Base-by-base conservation (phyloP, 1,139 yeast species). In the Geotrichum citri-aurantii region DNA sequence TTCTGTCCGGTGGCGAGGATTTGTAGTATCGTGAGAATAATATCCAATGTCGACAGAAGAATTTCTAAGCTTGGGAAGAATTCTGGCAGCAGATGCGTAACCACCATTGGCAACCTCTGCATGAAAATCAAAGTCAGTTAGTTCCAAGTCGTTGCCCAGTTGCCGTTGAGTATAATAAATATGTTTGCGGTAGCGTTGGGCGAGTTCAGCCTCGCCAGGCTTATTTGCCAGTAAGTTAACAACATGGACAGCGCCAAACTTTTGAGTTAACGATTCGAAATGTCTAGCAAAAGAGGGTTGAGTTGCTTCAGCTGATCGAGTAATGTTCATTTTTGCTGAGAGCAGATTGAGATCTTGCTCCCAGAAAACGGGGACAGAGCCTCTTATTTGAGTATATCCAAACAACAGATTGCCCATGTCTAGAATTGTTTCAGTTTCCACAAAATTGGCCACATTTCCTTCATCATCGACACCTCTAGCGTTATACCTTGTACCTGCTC, bases 351-450 rank as follows among this genome's bases (percentile, higher is more conserved):
- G 84, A 68, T 92, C 98, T 71, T 95, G 99, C 70, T 95, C 99
- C 99, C 99, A 95, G 69, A 95, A 95, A 1, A 95, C 80, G 0
- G 99, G 99, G 2, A 93, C 93, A 17, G 96, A 88, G 2, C 99
- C 99, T 71, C 99, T 79, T 17, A 93, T 82, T 71, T 92, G 97
- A 1, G 88, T 83, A 70, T 85, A 92, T 1, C 97, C 84, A 69
- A 83, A 90, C 57, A 81, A 77, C 42, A 85, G 78, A 12, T 77
- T 75, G 1, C 82, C 80, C 58, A 79, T 76, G 69, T 81, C 83
- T 65, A 84, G 72, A 42, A 93, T 85, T 52, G 90, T 81, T 71
- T 95, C 99, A 0, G 98, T 89, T 69, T 93, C 99, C 40, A 93
- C 98, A 71, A 89, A 93, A 72, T 93, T 95, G 37, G 99, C 97